Evolutionary conservation across 2,329 filamentous ascomycete genomes (phyloP).

Genomic region (Cladosporium oxysporum): DNA sequence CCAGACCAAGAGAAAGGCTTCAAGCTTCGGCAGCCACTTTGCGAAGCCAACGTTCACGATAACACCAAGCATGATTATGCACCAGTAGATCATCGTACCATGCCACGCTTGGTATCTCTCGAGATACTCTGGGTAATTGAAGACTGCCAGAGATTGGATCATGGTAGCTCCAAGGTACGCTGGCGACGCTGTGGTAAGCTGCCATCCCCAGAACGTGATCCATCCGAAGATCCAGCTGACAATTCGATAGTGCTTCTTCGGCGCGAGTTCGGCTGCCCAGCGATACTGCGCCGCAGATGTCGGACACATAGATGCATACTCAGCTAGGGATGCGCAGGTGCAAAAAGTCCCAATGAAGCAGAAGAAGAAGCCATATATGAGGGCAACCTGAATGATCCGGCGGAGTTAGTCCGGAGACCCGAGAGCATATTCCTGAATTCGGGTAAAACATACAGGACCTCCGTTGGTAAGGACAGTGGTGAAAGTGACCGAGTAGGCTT

Average conservation of each 20-base stretch:
- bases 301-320: conserved; percentile 44
- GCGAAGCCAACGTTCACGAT: conserved; percentile 15
- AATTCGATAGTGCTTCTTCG: conserved; percentile 41
- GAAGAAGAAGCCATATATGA: conserved; percentile 1
- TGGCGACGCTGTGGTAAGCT: conserved; percentile 10
- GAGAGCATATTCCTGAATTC: too few relatives aligned
- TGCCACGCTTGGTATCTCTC: conserved; percentile 15
- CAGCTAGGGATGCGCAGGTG: not conserved
- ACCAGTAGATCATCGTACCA: conserved; percentile 16
- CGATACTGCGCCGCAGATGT: conserved; percentile 42
- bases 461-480: conserved; percentile 6
- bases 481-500: not conserved
- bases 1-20: conserved; percentile 35
- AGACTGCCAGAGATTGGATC: conserved; percentile 28
- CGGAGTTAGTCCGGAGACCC: too few relatives aligned
- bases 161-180: conserved; percentile 22
- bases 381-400: not conserved
- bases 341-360: not conserved
- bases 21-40: conserved; percentile 29
- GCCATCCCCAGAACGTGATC: conserved; percentile 42
- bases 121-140: conserved; percentile 34
- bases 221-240: conserved; percentile 49
- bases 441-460: not conserved
- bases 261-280: conserved; percentile 48
- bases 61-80: conserved; percentile 14